A percentile compares a stretch with the other conserved stretches of the same genome.
phyloP scores from a whole-genome alignment of 2,329 filamentous ascomycete species.

The Calcarisporium arbuscula region DNA sequence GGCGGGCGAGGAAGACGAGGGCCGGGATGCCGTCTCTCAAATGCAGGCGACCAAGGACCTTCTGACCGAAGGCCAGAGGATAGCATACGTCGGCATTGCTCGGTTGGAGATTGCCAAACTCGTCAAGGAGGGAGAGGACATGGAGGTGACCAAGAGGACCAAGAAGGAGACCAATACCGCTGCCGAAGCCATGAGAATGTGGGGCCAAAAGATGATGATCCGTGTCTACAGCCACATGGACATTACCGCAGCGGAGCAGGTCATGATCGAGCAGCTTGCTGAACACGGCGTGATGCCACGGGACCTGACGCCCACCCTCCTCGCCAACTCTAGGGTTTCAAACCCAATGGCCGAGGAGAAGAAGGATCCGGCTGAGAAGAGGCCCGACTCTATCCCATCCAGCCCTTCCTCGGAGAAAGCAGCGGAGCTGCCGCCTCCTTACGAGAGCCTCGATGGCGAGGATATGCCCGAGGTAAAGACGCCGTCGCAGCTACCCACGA shows the following conservation, averaged over 20 bases:
- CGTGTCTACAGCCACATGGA: constrained; percentile 95
- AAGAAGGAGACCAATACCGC: constrained; percentile 68
- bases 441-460: constrained; percentile 57
- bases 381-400: constrained; percentile 16
- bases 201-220: constrained; percentile 98
- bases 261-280: constrained; percentile 97
- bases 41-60: constrained; percentile 95
- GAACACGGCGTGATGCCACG: constrained; percentile 82
- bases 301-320: constrained; percentile 79
- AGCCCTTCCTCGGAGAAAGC: constrained; percentile 35
- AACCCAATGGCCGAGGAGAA: constrained; percentile 70
- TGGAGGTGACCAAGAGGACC: constrained; percentile 56
- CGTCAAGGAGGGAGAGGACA: constrained; percentile 58
- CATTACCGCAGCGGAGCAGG: constrained; percentile 80
- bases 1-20: constrained; percentile 65
- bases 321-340: constrained; percentile 86
- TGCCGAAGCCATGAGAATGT: constrained; percentile 81
- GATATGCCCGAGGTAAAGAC: constrained; percentile 74
- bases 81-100: constrained; percentile 90
- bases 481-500: constrained; percentile 74
- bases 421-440: constrained; percentile 50
- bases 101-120: constrained; percentile 75
- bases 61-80: constrained; percentile 88
- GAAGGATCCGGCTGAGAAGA: constrained; percentile 13
- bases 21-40: constrained; percentile 79